phyloP scores from a whole-genome alignment of 179 eudicot genomes.

The Nepenthes alata region DNA sequence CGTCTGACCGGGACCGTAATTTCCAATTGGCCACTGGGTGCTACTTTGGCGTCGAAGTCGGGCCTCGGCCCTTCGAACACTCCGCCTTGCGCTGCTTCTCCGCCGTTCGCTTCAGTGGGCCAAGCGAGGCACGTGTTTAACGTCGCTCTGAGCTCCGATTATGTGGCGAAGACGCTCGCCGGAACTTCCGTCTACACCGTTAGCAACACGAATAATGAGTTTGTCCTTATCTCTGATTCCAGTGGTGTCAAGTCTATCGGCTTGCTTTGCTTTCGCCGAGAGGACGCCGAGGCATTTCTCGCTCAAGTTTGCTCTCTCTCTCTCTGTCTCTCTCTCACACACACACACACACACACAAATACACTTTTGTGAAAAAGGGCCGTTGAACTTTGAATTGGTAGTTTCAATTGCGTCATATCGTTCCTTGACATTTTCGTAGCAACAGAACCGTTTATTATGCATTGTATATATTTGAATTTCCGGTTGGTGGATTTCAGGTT shows the following conservation, averaged over 20 bases:
- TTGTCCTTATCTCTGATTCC: slow-evolving; percentile 81
- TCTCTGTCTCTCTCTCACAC: neutral
- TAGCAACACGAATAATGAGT: slow-evolving; percentile 83
- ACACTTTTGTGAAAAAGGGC: too few relatives aligned
- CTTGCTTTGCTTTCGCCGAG: slow-evolving; percentile 81
- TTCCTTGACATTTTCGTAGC: neutral
- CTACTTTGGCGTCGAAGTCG: slow-evolving; percentile 2
- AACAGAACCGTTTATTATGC: neutral
- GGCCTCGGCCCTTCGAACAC: slow-evolving; percentile 1
- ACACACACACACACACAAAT: too few relatives aligned
- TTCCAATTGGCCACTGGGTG: slow-evolving; percentile 18
- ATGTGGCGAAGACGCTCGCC: slow-evolving; percentile 54
- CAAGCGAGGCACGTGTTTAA: slow-evolving; percentile 26
- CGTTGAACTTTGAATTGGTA: neutral
- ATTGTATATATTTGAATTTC: neutral
- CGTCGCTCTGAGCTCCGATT: slow-evolving; percentile 32
- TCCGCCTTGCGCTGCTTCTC: slow-evolving; percentile 10
- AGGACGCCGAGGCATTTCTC: slow-evolving; percentile 85
- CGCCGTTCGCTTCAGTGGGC: slow-evolving; percentile 57
- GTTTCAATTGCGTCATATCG: neutral
- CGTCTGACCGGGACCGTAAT: slow-evolving; percentile 33
- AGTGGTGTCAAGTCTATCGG: slow-evolving; percentile 60
- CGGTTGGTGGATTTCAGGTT: slow-evolving; percentile 29
- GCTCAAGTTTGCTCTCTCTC: slow-evolving; percentile 49
- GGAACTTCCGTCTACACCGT: slow-evolving; percentile 89